These are phyloP conservation scores for Populus alba DNA, from an alignment of 345 rosid species.

Conservation along the genomic window DNA sequence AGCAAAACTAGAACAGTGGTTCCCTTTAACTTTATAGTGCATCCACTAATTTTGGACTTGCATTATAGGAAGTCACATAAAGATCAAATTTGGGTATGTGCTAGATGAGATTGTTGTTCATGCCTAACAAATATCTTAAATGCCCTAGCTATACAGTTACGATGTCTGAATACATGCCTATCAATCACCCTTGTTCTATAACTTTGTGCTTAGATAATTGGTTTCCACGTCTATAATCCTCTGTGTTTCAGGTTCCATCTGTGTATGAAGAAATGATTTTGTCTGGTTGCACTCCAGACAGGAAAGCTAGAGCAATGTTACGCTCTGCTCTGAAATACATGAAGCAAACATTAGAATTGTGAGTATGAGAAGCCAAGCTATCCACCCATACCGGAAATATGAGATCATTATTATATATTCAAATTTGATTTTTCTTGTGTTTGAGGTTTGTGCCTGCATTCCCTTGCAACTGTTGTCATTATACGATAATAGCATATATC, in stretches of 20 bases:
- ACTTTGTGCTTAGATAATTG: neutral
- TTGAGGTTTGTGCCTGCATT: slow-evolving; percentile 25
- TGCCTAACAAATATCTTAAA: neutral
- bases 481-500: neutral
- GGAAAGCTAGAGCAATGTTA: slow-evolving; percentile 91
- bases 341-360: slow-evolving; percentile 60
- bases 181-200: neutral
- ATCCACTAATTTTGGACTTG: neutral
- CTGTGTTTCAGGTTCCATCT: slow-evolving; percentile 65
- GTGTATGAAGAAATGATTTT: slow-evolving; percentile 90
- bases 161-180: neutral
- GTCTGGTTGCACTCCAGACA: slow-evolving; percentile 85
- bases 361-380: slow-evolving; percentile 17
- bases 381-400: slow-evolving; percentile 8
- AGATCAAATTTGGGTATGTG: neutral
- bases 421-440: neutral
- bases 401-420: neutral
- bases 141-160: neutral
- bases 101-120: neutral
- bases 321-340: slow-evolving; percentile 90
- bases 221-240: neutral
- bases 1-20: neutral
- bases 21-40: neutral
- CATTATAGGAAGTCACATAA: neutral
- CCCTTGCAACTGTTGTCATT: neutral